A percentile compares a stretch with the other conserved stretches of the same genome.
Evolutionary conservation across 345 rosid genomes (phyloP).

Genomic region (Murraya paniculata): DNA sequence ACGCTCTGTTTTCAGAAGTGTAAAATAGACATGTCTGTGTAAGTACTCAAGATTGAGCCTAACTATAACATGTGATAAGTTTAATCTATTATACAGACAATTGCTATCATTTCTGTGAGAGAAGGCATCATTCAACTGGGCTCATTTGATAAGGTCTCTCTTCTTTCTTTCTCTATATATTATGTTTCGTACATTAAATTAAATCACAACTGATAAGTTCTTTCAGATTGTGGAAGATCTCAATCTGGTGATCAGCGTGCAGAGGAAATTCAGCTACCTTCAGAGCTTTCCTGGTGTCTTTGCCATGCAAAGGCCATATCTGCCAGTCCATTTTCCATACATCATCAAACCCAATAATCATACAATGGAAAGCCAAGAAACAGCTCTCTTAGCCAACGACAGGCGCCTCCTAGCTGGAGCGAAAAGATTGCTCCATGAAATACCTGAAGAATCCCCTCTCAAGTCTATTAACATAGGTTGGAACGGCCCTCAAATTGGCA

Average conservation of each 20-base stretch:
- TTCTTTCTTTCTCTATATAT: neutral
- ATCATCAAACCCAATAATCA: constrained; percentile 32
- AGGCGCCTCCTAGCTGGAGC: constrained; percentile 29
- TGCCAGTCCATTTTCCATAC: constrained; percentile 49
- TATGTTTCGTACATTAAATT: neutral
- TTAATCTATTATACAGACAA: constrained; percentile 46
- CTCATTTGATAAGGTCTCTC: constrained; percentile 57
- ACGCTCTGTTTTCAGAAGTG: neutral
- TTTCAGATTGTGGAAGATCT: constrained; percentile 56
- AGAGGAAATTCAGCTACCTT: constrained; percentile 66
- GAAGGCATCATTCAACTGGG: constrained; percentile 80
- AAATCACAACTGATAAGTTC: neutral
- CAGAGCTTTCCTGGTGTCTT: constrained; percentile 69
- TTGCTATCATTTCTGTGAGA: constrained; percentile 64
- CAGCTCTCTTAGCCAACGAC: constrained; percentile 23
- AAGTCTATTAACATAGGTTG: constrained; percentile 58
- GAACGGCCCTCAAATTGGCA: constrained; percentile 49
- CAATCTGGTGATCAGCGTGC: constrained; percentile 58
- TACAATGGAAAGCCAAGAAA: constrained; percentile 28
- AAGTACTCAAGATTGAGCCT: too few species aligned
- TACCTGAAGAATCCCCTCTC: constrained; percentile 24
- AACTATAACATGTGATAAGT: neutral
- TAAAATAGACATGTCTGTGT: neutral
- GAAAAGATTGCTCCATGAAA: constrained; percentile 41
- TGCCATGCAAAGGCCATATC: constrained; percentile 50